Evolutionary conservation across 208 protist species (phyloP), one percentile per base, ranked within the genome.

Genomic region (Trypanosoma congolense): DNA sequence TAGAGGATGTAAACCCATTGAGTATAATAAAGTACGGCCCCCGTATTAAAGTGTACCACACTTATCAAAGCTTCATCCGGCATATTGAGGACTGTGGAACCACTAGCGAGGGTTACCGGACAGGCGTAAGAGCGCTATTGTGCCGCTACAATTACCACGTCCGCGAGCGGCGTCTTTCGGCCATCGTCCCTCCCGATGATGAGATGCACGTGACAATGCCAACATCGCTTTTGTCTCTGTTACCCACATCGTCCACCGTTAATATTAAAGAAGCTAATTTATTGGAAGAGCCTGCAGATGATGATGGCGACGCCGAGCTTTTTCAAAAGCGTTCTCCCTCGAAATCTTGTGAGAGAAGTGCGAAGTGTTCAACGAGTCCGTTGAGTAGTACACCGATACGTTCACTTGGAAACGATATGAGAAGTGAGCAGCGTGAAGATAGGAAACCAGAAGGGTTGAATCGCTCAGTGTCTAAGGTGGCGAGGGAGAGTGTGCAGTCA

Each of bases 121-220:
- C 19, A 22, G 50, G 36, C 2, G 31, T 14, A 26, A 29, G 29
- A 6, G 47, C 43, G 24, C 24, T 62, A 19, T 42, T 76, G n/a
- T 70, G 70, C 49, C 31, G 70, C 14, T 76, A 76, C 42, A 49
- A 43, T n/a, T 76, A 76, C 54, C 61, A 65, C 36, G 42, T 70
- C 0, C 60, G 31, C 2, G 61, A 60, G 30, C 52, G 52, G 21
- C 52, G 61, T n/a, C 35, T 70, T 8, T 58, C 47, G 26, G 45
- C 36, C 16, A 61, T 70, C 33, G 46, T 42, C 14, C 47, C 44
- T 16, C 9, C 18, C 44, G 24, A 2, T 4, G 33, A 29, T 46
- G 50, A 30, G 14, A 50, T 52, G 18, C 1, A 33, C 8, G 44
- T 66, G 29, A 36, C 45, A 33, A 24, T 66, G 29, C 60, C 60